A percentile compares a stretch with the other conserved stretches of the same genome.
These are phyloP conservation scores for Lasiodiplodia sp. DNA, from an alignment of 2,329 filamentous ascomycete genomes.

Conservation along the genomic window DNA sequence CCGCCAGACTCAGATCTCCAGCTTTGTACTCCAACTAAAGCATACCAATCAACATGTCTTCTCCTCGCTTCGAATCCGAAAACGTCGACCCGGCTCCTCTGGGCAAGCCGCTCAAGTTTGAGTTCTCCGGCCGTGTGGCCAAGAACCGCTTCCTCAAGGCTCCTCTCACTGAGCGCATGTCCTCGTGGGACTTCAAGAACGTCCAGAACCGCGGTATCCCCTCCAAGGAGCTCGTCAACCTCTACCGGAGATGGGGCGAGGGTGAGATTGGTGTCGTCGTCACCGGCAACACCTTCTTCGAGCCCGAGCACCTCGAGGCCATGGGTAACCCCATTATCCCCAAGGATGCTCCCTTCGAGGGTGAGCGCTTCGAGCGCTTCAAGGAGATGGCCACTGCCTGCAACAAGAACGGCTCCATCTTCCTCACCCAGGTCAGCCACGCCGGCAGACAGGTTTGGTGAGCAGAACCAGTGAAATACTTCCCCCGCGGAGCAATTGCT, in stretches of 20 bases:
- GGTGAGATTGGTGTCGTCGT: constrained; percentile 58
- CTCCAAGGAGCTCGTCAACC: constrained; percentile 63
- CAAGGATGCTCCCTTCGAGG: constrained; percentile 57
- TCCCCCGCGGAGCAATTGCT: not conserved
- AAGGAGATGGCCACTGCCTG: constrained; percentile 61
- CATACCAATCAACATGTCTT: constrained; percentile 8
- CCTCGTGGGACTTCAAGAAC: constrained; percentile 65
- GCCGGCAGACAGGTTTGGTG: constrained; percentile 64
- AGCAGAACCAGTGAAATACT: not conserved
- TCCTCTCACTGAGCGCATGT: constrained; percentile 71
- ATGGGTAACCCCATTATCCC: constrained; percentile 68
- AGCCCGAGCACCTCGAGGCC: constrained; percentile 59
- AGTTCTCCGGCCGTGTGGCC: constrained; percentile 61
- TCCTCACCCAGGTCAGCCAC: constrained; percentile 68
- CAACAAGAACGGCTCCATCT: constrained; percentile 65
- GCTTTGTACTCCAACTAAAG: constrained; percentile 17
- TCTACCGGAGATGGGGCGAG: constrained; percentile 62
- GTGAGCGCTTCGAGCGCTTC: constrained; percentile 67
- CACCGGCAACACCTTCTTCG: constrained; percentile 64
- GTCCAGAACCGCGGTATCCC: constrained; percentile 62
- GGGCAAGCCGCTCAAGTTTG: constrained; percentile 53
- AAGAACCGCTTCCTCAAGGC: constrained; percentile 71
- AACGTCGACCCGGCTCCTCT: constrained; percentile 50
- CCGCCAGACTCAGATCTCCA: not conserved
- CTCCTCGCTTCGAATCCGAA: constrained; percentile 50